Conservation (phyloP, 306 rosid species). For the Acmispon strigosus region DNA sequence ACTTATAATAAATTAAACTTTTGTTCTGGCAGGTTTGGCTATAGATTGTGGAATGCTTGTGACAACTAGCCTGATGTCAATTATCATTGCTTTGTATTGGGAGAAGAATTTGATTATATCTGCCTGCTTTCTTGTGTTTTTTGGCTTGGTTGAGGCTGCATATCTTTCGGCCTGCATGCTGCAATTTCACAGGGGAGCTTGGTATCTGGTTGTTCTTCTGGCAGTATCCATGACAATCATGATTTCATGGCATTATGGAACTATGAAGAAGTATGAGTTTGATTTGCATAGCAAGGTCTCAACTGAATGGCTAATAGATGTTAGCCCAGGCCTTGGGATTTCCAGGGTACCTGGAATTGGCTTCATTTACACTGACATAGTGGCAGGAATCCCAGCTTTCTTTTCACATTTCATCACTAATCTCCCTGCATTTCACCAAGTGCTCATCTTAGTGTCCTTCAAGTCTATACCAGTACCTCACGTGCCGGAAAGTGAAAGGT, state of each 20-base stretch:
- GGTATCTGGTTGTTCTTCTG: constrained; percentile 67
- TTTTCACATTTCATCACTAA: constrained; percentile 79
- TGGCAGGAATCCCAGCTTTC: constrained; percentile 78
- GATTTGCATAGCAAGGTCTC: constrained; percentile 71
- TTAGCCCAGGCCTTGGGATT: constrained; percentile 63
- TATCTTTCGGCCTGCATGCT: constrained; percentile 64
- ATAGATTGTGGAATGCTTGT: constrained; percentile 68
- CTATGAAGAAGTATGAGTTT: constrained; percentile 69
- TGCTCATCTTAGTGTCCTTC: constrained; percentile 71
- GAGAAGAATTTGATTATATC: constrained; percentile 50
- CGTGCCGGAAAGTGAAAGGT: constrained; percentile 51
- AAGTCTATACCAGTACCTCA: constrained; percentile 61
- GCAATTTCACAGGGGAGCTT: constrained; percentile 67
- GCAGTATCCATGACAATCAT: constrained; percentile 47
- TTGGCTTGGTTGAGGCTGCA: constrained; percentile 54
- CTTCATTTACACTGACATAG: constrained; percentile 67
- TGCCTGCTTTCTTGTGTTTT: constrained; percentile 40
- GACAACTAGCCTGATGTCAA: constrained; percentile 71
- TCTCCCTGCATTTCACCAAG: constrained; percentile 80
- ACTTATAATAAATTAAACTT: no score
- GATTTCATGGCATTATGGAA: constrained; percentile 83
- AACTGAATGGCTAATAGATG: constrained; percentile 60
- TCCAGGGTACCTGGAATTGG: constrained; percentile 76
- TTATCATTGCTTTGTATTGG: constrained; percentile 72
- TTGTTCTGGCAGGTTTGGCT: constrained; percentile 51